Base-by-base conservation (phyloP, 441 rosid genomes). In the Gossypium lobatum region DNA sequence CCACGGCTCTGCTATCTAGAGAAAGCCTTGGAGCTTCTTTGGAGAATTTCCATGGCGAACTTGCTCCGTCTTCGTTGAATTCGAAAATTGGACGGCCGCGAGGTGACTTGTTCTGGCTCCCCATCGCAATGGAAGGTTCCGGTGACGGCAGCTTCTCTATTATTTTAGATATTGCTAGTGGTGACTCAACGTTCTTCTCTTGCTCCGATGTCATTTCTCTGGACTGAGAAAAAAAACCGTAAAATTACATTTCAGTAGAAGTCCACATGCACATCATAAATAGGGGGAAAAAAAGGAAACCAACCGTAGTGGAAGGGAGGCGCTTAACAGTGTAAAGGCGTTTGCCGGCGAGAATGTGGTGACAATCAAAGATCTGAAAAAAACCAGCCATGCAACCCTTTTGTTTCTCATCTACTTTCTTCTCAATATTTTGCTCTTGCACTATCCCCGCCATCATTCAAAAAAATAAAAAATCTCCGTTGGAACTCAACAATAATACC, bases 341-440 rank as follows among this genome's bases (percentile, higher is more conserved):
- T 76, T 87, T 87, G 16, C 91, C 88, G 54, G 88, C 73, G 75
- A 90, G 81, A 70, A 85, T 71, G 66, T 87, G 89, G 65, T 86
- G 85, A 66, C 92, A 95, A 80, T 95, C 97, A 77, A 95, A 92
- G 82, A 92, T 92, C 80, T 92, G 94, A 77, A 92, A 83, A 86
- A 95, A 89, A 39, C 97, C 97, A 58, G 97, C 81, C 96, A 95
- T 91, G 91, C 98, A 95, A 0, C 98, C 98, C 80, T 84, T 85
- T 45, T 90, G 96, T 73, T 83, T 83, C 45, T 84, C 34, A 31
- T 31, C 82, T 53, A 83, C 74, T 64, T 85, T 86, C 76, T 86
- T 88, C 82, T 90, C 93, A 2, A 83, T 77, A 76, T 79, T 83
- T 80, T 79, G 80, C 23, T 89, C 92, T 66, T 81, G 85, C 55